phyloP scores from a whole-genome alignment of 2,329 filamentous ascomycete genomes.

The Claviceps monticola region DNA sequence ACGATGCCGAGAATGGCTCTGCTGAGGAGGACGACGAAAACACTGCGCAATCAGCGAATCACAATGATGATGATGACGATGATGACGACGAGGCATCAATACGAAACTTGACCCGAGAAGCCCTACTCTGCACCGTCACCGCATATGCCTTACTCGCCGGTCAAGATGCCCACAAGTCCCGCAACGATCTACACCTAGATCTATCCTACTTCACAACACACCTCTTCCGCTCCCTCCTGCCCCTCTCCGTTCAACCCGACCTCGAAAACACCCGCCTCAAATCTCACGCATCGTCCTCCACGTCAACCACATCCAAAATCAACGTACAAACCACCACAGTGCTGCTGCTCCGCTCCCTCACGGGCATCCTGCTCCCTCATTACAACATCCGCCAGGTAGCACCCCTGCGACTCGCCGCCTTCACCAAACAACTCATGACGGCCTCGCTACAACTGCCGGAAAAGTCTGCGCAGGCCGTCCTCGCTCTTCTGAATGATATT shows the following conservation, averaged over 20 bases:
- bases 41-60: not conserved
- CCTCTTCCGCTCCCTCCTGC: constrained; percentile 74
- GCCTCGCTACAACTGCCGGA: constrained; percentile 76
- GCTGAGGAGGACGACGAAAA: constrained; percentile 16
- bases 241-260: constrained; percentile 67
- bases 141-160: constrained; percentile 93
- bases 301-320: constrained; percentile 47
- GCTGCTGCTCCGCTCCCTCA: constrained; percentile 75
- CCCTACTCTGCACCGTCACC: constrained; percentile 86
- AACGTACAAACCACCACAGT: constrained; percentile 94
- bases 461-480: constrained; percentile 68
- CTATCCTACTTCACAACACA: constrained; percentile 91
- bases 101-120: constrained; percentile 71
- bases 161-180: constrained; percentile 79
- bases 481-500: constrained; percentile 66
- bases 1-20: constrained; percentile 32
- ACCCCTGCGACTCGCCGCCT: constrained; percentile 75
- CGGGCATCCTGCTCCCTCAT: constrained; percentile 64
- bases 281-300: constrained; percentile 20
- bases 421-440: constrained; percentile 81
- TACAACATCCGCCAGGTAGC: constrained; percentile 63
- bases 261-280: constrained; percentile 57
- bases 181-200: constrained; percentile 71
- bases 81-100: constrained; percentile 30
- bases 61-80: not conserved